Percentiles rank a stretch among this genome's conserved stretches.
Conservation (phyloP, 345 rosid species). For the Gossypium mustelinum region DNA sequence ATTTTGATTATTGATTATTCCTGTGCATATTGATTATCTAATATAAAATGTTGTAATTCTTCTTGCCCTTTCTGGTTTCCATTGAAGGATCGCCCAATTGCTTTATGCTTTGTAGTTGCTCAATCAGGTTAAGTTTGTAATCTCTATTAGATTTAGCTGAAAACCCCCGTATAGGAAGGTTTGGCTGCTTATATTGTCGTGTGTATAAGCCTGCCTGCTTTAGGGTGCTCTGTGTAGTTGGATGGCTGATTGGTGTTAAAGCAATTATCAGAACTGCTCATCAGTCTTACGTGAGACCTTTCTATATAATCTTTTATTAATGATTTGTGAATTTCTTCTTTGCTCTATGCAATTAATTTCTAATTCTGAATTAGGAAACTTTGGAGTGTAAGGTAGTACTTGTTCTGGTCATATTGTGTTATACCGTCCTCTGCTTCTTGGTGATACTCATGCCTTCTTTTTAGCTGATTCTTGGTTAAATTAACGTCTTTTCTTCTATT, state of each 20-base stretch:
- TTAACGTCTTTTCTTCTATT: not conserved
- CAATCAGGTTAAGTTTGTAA: not conserved
- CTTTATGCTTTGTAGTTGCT: not conserved
- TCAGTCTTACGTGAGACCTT: not conserved
- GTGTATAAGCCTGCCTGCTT: not conserved
- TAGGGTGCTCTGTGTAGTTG: not conserved
- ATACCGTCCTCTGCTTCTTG: not conserved
- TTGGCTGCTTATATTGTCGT: not conserved
- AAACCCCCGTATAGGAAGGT: not conserved
- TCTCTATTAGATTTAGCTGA: not conserved
- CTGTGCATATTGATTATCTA: not conserved
- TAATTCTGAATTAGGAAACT: not conserved
- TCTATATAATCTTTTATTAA: too few relatives aligned
- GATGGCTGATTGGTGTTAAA: not conserved
- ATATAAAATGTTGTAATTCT: not conserved
- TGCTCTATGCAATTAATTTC: not conserved
- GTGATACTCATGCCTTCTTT: not conserved
- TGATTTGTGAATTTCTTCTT: too few relatives aligned
- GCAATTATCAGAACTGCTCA: not conserved
- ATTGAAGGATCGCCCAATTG: not conserved
- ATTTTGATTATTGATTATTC: not conserved
- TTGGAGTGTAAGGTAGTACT: not conserved
- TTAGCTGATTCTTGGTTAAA: not conserved
- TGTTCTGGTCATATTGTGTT: not conserved
- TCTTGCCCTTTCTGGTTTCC: not conserved